Conservation (phyloP, 352 stramenopile species). For the Phytophthora pini region DNA sequence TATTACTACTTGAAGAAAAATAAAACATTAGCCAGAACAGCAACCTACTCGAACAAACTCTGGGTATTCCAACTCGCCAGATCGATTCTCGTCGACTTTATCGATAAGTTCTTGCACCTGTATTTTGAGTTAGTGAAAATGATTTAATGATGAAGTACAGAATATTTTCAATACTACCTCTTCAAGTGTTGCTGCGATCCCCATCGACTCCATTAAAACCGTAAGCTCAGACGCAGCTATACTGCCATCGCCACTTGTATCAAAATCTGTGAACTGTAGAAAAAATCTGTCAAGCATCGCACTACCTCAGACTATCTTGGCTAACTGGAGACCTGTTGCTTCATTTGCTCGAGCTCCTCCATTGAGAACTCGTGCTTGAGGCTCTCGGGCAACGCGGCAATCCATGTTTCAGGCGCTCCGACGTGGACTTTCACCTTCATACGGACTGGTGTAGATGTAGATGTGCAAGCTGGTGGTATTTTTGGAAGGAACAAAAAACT, state of each 20-base stretch:
- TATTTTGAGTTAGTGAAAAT: neutral
- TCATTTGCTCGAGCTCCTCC: constrained; percentile 73
- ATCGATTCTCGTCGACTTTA: constrained; percentile 77
- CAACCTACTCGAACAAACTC: constrained; percentile 68
- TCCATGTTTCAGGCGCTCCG: constrained; percentile 49
- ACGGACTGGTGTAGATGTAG: neutral
- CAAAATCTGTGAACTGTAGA: constrained; percentile 70
- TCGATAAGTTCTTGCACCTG: constrained; percentile 71
- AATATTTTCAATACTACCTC: constrained; percentile 34
- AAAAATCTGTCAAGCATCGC: neutral
- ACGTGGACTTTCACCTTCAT: constrained; percentile 61
- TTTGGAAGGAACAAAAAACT: no score
- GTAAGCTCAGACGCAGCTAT: constrained; percentile 62
- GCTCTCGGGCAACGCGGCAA: constrained; percentile 53
- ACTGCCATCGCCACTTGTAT: constrained; percentile 68
- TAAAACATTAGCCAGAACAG: neutral
- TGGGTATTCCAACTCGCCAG: constrained; percentile 67
- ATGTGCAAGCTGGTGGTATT: constrained; percentile 6
- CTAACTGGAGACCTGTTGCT: constrained; percentile 49
- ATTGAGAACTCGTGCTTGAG: constrained; percentile 71
- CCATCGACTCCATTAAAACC: constrained; percentile 74
- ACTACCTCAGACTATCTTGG: neutral
- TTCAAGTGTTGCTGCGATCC: constrained; percentile 48
- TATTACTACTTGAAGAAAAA: neutral
- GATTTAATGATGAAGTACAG: neutral